phyloP scores from a whole-genome alignment of 2,329 filamentous ascomycete genomes.

The Venturiaceae sp. region DNA sequence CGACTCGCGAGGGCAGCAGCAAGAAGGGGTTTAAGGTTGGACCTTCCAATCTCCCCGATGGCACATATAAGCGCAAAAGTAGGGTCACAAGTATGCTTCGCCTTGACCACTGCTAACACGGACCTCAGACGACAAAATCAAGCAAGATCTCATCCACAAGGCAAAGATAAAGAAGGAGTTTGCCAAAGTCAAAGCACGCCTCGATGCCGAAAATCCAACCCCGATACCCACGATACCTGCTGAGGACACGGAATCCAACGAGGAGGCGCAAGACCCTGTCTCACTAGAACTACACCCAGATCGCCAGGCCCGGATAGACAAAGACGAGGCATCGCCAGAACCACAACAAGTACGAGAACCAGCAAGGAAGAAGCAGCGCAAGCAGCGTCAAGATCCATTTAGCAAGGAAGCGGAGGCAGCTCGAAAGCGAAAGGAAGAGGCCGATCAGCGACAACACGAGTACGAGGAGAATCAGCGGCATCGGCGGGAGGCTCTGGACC shows the following conservation, averaged over 20 bases:
- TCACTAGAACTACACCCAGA: slow-evolving; percentile 50
- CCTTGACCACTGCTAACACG: slow-evolving; percentile 4
- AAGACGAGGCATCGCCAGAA: slow-evolving; percentile 18
- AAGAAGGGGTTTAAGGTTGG: slow-evolving; percentile 73
- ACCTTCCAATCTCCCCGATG: slow-evolving; percentile 83
- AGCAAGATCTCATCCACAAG: slow-evolving; percentile 78
- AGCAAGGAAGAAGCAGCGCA: slow-evolving; percentile 8
- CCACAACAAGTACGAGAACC: not conserved
- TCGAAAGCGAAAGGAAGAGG: slow-evolving; percentile 49
- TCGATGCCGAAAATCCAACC: slow-evolving; percentile 26
- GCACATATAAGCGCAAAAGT: slow-evolving; percentile 76
- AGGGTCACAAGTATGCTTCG: slow-evolving; percentile 4
- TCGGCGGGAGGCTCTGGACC: slow-evolving; percentile 41
- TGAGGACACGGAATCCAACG: slow-evolving; percentile 17
- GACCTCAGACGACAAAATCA: slow-evolving; percentile 69
- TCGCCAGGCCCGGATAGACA: slow-evolving; percentile 48
- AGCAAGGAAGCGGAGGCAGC: slow-evolving; percentile 35
- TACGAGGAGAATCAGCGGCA: slow-evolving; percentile 56
- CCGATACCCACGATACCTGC: slow-evolving; percentile 21
- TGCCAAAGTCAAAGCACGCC: slow-evolving; percentile 68
- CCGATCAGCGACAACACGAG: slow-evolving; percentile 47
- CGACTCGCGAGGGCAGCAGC: not conserved
- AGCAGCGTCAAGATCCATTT: slow-evolving; percentile 21
- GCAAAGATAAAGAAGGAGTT: slow-evolving; percentile 91
- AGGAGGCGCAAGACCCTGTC: slow-evolving; percentile 19